These are phyloP conservation scores for Thinopyrum elongatum DNA, from an alignment of 176 grass and related monocot genomes.

Conservation along the genomic window DNA sequence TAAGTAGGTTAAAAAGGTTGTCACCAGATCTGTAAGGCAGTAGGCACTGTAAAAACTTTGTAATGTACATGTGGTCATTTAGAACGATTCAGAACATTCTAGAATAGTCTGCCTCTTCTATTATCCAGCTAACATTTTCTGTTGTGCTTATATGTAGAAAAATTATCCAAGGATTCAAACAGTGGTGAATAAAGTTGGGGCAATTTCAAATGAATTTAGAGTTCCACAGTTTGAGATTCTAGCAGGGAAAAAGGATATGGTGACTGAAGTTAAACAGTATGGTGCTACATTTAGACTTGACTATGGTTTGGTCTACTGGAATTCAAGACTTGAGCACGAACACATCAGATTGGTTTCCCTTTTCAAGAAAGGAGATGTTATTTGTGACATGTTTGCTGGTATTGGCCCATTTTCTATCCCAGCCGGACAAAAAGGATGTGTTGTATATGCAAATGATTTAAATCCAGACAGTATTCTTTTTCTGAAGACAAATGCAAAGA, in stretches of 20 bases:
- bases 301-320: slow-evolving; percentile 98
- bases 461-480: slow-evolving; percentile 83
- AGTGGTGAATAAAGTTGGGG: slow-evolving; percentile 93
- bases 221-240: slow-evolving; percentile 91
- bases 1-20: slow-evolving; percentile 18
- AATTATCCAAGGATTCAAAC: slow-evolving; percentile 95
- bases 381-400: slow-evolving; percentile 97
- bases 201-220: slow-evolving; percentile 94
- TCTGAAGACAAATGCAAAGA: slow-evolving; percentile 70
- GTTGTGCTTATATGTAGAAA: slow-evolving; percentile 51
- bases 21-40: background rate
- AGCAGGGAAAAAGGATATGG: slow-evolving; percentile 72
- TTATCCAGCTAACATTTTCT: slow-evolving; percentile 23
- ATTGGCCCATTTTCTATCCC: slow-evolving; percentile 90
- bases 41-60: background rate
- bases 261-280: slow-evolving; percentile 96
- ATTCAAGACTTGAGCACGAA: slow-evolving; percentile 96
- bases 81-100: background rate
- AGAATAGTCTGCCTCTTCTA: slow-evolving; percentile 7
- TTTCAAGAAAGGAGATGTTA: slow-evolving; percentile 88
- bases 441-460: slow-evolving; percentile 93
- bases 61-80: background rate
- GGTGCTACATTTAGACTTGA: slow-evolving; percentile 92
- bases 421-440: slow-evolving; percentile 82
- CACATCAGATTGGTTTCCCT: slow-evolving; percentile 88